Base-by-base conservation (phyloP, 176 grass and related monocot genomes). In the Areca catechu region DNA sequence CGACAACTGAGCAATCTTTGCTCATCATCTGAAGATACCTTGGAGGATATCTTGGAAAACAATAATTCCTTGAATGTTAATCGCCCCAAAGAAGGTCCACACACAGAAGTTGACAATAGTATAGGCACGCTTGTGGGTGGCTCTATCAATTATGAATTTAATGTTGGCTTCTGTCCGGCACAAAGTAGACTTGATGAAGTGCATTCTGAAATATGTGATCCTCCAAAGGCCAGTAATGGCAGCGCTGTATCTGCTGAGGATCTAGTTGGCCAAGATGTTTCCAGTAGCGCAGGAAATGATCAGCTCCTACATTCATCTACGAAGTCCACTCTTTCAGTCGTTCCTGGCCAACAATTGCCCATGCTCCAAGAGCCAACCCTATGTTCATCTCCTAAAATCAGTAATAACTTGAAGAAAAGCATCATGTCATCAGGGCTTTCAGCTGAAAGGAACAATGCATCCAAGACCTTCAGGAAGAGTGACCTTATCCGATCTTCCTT, bases 341-440 rank as follows among this genome's bases (percentile, higher is more conserved):
- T 34, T 78, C 61, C 85, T 20, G 73, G 76, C 69, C 66, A 75
- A 55, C 70, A 54, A 28, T 9, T 28, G 1, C 53, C 75, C 50
- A 57, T 61, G 23, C 82, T 74, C 63, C 73, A 90, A 75, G 87
- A 92, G 54, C 87, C 87, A 4, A 88, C 63, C 3, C 65, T 92
- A 58, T 92, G 93, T 68, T 92, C 81, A 65, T 98, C 93, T 76
- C 93, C 93, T 57, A 98, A 84, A 80, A 74, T 92, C 17, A 57
- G 79, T 55, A 81, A 67, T 17, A 85, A 75, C 10, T 57, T 72
- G 54, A 85, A 78, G 69, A 92, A 78, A 73, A 85, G 70, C 69
- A 76, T 83, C 19, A 61, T 70, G 15, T 82, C 89, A 47, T 72
- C 74, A 14, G 78, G 74, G 52, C 18, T 70, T 34, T 69, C 64